Evolutionary conservation across 345 rosid genomes (phyloP).

Genomic region (Arabis alpina): DNA sequence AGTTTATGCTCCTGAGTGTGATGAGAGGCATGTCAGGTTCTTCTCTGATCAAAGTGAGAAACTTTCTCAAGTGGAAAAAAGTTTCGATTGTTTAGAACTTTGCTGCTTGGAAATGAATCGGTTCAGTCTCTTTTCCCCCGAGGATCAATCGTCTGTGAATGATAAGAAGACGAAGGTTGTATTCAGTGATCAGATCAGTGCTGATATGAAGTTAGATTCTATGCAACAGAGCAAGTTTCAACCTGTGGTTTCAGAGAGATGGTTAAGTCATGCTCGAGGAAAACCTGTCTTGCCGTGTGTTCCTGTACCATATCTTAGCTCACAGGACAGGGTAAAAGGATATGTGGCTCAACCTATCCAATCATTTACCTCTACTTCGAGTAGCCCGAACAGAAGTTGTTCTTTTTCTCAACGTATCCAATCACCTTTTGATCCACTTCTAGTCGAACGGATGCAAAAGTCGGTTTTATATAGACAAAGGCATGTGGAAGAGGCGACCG

Average conservation of each 20-base stretch:
- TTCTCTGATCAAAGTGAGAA: slow-evolving; percentile 48
- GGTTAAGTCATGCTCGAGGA: slow-evolving; percentile 27
- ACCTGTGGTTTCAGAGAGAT: slow-evolving; percentile 32
- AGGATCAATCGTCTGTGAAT: slow-evolving; percentile 34
- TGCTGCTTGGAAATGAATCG: slow-evolving; percentile 39
- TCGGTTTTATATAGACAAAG: slow-evolving; percentile 41
- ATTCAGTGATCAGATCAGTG: slow-evolving; percentile 33
- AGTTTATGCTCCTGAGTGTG: slow-evolving; percentile 34
- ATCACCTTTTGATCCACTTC: slow-evolving; percentile 39
- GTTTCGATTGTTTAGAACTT: slow-evolving; percentile 19
- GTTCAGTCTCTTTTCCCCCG: slow-evolving; percentile 34
- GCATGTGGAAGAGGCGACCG: slow-evolving; percentile 40
- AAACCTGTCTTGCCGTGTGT: slow-evolving; percentile 24
- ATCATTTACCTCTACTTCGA: slow-evolving; percentile 40
- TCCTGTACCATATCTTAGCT: slow-evolving; percentile 27
- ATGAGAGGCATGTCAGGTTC: slow-evolving; percentile 54
- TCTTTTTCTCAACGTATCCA: slow-evolving; percentile 41
- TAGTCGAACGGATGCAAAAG: slow-evolving; percentile 42
- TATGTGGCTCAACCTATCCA: slow-evolving; percentile 37
- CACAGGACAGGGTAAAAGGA: slow-evolving; percentile 38
- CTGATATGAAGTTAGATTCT: slow-evolving; percentile 29
- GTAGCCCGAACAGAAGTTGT: slow-evolving; percentile 30
- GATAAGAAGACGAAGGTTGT: slow-evolving; percentile 29
- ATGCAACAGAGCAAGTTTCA: slow-evolving; percentile 38
- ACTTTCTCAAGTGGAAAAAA: slow-evolving; percentile 27